Base-by-base conservation (phyloP, 257 asterid species). In the Schizonepeta tenuifolia region DNA sequence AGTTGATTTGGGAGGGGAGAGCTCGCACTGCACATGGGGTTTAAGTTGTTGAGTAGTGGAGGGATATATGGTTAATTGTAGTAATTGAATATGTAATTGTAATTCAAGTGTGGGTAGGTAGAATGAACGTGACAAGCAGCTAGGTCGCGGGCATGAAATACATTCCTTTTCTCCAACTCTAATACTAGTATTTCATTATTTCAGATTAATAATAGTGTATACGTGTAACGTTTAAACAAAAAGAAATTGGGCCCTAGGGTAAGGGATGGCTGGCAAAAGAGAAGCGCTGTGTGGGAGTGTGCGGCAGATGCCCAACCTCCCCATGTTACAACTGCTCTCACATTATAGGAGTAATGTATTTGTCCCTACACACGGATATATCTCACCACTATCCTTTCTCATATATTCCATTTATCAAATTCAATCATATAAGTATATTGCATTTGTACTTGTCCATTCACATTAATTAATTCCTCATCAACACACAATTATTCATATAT, bases 281-380 rank as follows among this genome's bases (percentile, higher is more conserved):
- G 71, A 81, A 53, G 63, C 51, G 63, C 51, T 61, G 62, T 78
- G 86, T 69, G 80, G 69, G 81, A 83, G 62, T 82, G 86, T 73
- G 81, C 74, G 82, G 85, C 84, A 81, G 84, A 75, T 81, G 72
- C 80, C 83, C 82, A 84, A 81, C 83, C 80, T 68, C 78, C 69
- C 88, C 92, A 86, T 83, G 96, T 86, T 83, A 68, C 89, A 60
- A 75, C 77, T 82, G 81, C 75, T 41, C 65, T 65, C 35, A 12
- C 67, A 65, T 26, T 31, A n/a, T n/a, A n/a, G n/a, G n/a, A n/a
- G n/a, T n/a, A n/a, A n/a, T n/a, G 7, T 38, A 38, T 38, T 38
- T 7, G 11, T 13, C 69, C 65, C 74, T 75, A 31, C 49, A 22
- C 73, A 58, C 35, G 36, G 33, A 31, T 31, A 31, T 5, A 31